Evolutionary conservation across 2,329 filamentous ascomycete genomes (phyloP), one percentile per base, ranked within the genome.

Genomic region (Zasmidium cellare): DNA sequence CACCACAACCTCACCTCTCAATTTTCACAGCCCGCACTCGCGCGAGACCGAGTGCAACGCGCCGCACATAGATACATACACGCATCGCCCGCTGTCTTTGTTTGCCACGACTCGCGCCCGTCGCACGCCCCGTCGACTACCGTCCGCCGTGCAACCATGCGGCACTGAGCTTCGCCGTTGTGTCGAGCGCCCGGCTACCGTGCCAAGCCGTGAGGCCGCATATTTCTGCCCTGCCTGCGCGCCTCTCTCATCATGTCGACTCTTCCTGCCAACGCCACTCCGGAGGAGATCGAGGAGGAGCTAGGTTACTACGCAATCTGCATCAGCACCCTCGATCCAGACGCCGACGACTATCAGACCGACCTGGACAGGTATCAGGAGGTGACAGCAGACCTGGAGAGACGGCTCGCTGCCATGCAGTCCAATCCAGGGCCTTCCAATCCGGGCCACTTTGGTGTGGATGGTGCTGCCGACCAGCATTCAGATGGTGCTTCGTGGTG

Each of bases 231-330:
- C 2, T 6, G n/a, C 12, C 9, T 44, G 20, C 9, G 20, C 9
- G 3, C 19, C 31, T 25, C 47, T 25, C 14, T 35, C 46, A 31
- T 3, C 46, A 58, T 55, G 51, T 45, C 45, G 9, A 24, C 35
- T 9, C 12, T 44, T 20, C 46, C 52, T n/a, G 19, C 38, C 23
- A 22, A 46, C 16, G 52, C 61, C 16, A 57, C 56, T 24, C 41
- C 47, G 25, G 53, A 69, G n/a, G 67, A 67, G 24, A 58, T 73
- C 47, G 65, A 67, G 31, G 70, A 74, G n/a, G 72, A 75, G 24
- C 59, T 75, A 23, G 51, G 62, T 5, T 73, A 74, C 57, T 64
- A 66, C 14, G 56, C 64, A 28, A 65, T 72, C 7, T 58, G 72
- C 2, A 65, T 73, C 5, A 59, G 65, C 7, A 69, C 60, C 6